Evolutionary conservation across 2,329 filamentous ascomycete genomes (phyloP), one percentile per base, ranked within the genome.

Genomic region (Pseudogymnoascus verrucosus): DNA sequence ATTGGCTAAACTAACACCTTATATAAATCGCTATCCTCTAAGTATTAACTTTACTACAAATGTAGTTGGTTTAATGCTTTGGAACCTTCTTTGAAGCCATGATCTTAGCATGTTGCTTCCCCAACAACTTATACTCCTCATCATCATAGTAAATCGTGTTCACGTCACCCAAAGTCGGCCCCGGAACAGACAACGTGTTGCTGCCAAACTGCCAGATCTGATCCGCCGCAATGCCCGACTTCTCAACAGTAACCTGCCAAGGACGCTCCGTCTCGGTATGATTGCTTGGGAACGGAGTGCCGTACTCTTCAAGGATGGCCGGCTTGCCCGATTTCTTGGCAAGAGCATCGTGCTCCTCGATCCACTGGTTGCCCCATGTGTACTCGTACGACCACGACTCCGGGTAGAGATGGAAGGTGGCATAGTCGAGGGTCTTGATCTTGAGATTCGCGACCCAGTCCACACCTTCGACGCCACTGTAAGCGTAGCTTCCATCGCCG

Each of bases 331-430:
- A 66, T 26, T 71, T 64, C 61, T 68, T 64, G 44, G 76, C 77
- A 39, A 74, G 69, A 16, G 69, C 71, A 36, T 74, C 79, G 66
- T 84, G 81, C 7, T 77, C 72, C 10, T 71, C 69, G 63, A 82
- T 76, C 80, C 80, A 83, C 8, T 71, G 70, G 57, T 75, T 76
- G 11, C 79, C 81, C 74, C 76, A 80, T 28, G 71, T 69, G 64
- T 70, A 69, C 36, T 69, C 68, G 44, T 72, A 73, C 36, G 67
- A 66, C 78, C 80, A 83, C 64, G 73, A 73, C 21, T 72, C 71
- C 0, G 80, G 79, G 66, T 83, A 84, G 11, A 82, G 70, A 67
- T 84, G 81, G 68, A 83, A 79, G 2, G 79, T 81, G 11, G 78
- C 81, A 65, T 81, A 82, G 65, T 82, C 80, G 14, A 83, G 76